Conservation (phyloP, 805 yeast species). For the Kluyveromyces siamensis region DNA sequence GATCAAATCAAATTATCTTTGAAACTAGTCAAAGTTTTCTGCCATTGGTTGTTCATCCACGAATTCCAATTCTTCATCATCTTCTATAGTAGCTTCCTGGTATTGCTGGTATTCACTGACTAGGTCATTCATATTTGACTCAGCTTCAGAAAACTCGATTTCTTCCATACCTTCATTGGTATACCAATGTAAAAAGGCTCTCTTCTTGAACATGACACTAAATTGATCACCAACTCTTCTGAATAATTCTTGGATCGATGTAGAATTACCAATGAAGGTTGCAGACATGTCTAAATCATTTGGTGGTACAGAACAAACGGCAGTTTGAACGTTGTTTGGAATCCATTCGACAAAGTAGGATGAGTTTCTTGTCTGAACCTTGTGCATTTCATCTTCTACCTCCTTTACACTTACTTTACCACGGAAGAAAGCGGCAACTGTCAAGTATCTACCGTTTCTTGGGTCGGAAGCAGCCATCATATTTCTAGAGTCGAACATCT, state of each 20-base stretch:
- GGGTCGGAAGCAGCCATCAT: conserved; percentile 97
- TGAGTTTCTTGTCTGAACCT: conserved; percentile 72
- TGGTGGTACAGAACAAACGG: conserved; percentile 88
- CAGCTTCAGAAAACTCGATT: conserved; percentile 89
- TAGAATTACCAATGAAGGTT: conserved; percentile 87
- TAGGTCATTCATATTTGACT: conserved; percentile 81
- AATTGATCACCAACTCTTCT: conserved; percentile 85
- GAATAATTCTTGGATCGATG: conserved; percentile 86
- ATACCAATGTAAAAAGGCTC: conserved; percentile 95
- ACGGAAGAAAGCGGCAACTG: conserved; percentile 90
- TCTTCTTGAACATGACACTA: conserved; percentile 85
- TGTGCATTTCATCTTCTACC: conserved; percentile 88
- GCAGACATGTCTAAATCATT: conserved; percentile 81
- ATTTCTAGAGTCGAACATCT: conserved; percentile 83
- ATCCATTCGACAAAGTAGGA: conserved; percentile 91
- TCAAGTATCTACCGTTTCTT: conserved; percentile 79
- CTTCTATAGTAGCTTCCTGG: conserved; percentile 72
- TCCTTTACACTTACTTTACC: conserved; percentile 90
- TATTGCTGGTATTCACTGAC: conserved; percentile 88
- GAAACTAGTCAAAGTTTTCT: conserved; percentile 22
- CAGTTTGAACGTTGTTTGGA: conserved; percentile 90
- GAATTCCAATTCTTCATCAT: conserved; percentile 66
- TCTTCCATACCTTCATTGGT: conserved; percentile 95
- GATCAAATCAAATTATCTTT: not conserved
- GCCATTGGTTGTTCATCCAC: conserved; percentile 37